phyloP scores from a whole-genome alignment of 225 moss, liverwort and hornwort species.

The Sphagnum contortum region DNA sequence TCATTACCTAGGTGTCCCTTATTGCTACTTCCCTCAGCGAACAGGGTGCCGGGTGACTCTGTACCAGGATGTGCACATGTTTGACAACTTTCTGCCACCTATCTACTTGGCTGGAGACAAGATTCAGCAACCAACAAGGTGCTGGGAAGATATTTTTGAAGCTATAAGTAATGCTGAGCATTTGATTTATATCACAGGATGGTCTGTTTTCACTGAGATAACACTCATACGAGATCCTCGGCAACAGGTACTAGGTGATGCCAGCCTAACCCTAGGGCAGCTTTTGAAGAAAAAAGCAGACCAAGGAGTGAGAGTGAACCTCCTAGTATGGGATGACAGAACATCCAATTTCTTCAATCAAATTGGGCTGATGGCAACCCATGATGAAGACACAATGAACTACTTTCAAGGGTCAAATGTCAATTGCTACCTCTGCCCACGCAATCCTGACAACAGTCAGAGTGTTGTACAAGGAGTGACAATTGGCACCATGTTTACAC shows the following conservation, averaged over 20 bases:
- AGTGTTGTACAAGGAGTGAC: no score
- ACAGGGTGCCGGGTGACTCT: slow-evolving; percentile 25
- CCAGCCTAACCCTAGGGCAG: slow-evolving; percentile 29
- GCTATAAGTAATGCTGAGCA: slow-evolving; percentile 42
- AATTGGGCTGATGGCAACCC: no score
- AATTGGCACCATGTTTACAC: no score
- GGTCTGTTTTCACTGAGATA: slow-evolving; percentile 36
- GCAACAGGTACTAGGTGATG: slow-evolving; percentile 25
- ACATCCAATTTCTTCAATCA: slow-evolving; percentile 12
- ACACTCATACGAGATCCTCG: slow-evolving; percentile 24
- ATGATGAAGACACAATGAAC: no score
- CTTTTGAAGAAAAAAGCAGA: slow-evolving; percentile 44
- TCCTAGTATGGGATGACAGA: slow-evolving; percentile 53
- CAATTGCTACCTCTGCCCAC: no score
- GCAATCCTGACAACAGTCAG: no score
- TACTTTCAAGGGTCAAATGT: no score
- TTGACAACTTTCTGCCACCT: slow-evolving; percentile 27
- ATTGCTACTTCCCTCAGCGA: slow-evolving; percentile 59
- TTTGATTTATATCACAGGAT: slow-evolving; percentile 43
- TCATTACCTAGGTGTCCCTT: slow-evolving; percentile 47
- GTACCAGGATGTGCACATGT: slow-evolving; percentile 49
- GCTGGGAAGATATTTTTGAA: slow-evolving; percentile 48
- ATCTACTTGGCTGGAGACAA: slow-evolving; percentile 27
- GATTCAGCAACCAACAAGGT: slow-evolving; percentile 20
- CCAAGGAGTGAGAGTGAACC: slow-evolving; percentile 18